Evolutionary conservation across 1,284 basidiomycete genomes (phyloP), one percentile per base, ranked within the genome.

Genomic region (Ustilago cynodontis): DNA sequence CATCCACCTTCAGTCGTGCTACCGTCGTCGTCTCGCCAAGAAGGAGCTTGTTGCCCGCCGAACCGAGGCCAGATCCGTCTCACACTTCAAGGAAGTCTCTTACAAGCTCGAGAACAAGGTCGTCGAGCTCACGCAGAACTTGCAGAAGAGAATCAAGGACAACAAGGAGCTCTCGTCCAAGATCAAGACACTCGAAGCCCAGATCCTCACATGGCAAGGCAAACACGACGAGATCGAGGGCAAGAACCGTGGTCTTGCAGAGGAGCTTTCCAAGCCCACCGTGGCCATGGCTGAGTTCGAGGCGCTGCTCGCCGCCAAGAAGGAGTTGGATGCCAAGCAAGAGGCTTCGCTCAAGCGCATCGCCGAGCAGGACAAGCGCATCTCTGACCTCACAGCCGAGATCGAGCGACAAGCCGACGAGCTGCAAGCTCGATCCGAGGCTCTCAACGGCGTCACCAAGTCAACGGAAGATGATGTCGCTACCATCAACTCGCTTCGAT

Each of bases 91-190:
- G 88, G 97, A 99, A 88, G 98, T 98, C 77, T 98, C 97, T 0
- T 99, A 98, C 86, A 92, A 91, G 81, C 90, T 99, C 70, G 97
- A 99, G 88, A 99, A 99, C 90, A 99, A 99, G 88, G 97, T 99
- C 54, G 94, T 99, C 68, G 96, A 99, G 86, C 92, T 99, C 79
- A 99, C 97, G 0, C 97, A 99, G 86, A 91, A 89, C n/a, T 89
- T 99, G 18, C 97, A 99, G 87, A 92, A 90, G 85, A 91, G 96
- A 45, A 95, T 92, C 10, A 90, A 91, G 74, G 96, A 99, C 88
- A 96, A 94, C 89, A 96, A 94, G 87, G 92, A 92, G 70, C 88
- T 99, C 43, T 91, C 93, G 76, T 87, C 87, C 31, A 91, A 92
- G 82, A 89, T 99, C 43, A 87, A 88, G 22, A 91, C 92, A 54